Percentiles rank a stretch among this genome's conserved stretches.
phyloP scores from a whole-genome alignment of 805 yeast species.

The Candida morakotiae region DNA sequence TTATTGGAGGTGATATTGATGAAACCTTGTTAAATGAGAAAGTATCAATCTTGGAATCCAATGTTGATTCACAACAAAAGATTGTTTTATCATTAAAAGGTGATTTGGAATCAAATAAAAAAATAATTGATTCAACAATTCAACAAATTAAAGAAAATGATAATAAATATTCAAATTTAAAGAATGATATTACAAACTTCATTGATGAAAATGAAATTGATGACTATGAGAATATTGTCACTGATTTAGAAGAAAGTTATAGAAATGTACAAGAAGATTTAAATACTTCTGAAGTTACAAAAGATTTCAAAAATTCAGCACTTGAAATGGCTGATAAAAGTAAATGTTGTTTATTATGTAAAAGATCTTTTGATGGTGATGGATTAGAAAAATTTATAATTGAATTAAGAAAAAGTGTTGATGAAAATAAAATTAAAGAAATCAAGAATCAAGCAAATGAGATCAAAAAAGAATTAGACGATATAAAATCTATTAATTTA shows the following conservation, averaged over 20 bases:
- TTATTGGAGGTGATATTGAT: constrained; percentile 13
- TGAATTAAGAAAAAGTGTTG: constrained; percentile 25
- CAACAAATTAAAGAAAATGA: constrained; percentile 3
- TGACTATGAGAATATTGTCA: constrained; percentile 46
- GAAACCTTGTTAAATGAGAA: constrained; percentile 8
- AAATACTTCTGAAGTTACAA: constrained; percentile 66
- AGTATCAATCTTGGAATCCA: constrained; percentile 6
- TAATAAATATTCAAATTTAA: constrained; percentile 1
- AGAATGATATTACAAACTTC: constrained; percentile 18
- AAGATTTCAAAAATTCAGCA: constrained; percentile 68
- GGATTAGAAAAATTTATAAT: constrained; percentile 25
- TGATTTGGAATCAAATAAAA: constrained; percentile 7
- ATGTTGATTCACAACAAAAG: constrained; percentile 6
- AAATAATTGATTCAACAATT: constrained; percentile 1
- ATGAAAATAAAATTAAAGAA: constrained; percentile 23
- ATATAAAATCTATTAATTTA: constrained; percentile 24
- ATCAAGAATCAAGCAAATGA: constrained; percentile 25
- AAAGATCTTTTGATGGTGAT: constrained; percentile 52
- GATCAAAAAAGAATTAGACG: constrained; percentile 29
- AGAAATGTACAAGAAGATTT: constrained; percentile 58
- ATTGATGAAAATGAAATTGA: constrained; percentile 38
- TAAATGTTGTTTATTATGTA: constrained; percentile 69
- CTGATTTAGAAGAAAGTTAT: constrained; percentile 59
- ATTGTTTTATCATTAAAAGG: constrained; percentile 5
- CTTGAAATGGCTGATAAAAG: constrained; percentile 53